phyloP scores from a whole-genome alignment of 192 early-diverging fungal species.

The Coemansia sp. region DNA sequence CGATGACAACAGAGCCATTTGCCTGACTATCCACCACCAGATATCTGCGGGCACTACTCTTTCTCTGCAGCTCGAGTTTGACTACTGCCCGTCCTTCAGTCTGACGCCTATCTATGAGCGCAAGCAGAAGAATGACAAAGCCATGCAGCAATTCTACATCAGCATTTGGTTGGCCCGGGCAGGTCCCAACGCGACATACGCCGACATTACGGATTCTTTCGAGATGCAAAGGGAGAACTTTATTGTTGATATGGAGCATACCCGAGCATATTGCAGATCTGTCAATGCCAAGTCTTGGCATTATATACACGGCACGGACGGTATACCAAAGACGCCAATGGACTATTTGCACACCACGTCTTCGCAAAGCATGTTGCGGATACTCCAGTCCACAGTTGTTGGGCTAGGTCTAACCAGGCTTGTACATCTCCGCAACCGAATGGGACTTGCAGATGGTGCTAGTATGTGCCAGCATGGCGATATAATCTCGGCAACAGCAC shows the following conservation, averaged over 20 bases:
- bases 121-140: neutral
- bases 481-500: constrained; percentile 63
- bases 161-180: neutral
- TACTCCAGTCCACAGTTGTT: constrained; percentile 79
- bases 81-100: neutral
- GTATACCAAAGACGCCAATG: too few relatives aligned
- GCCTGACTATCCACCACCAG: neutral
- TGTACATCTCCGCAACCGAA: constrained; percentile 83
- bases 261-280: too few relatives aligned
- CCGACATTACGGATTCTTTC: too few relatives aligned
- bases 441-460: constrained; percentile 62
- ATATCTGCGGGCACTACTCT: neutral
- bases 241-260: too few relatives aligned
- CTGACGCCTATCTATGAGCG: neutral
- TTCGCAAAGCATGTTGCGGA: constrained; percentile 71
- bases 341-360: constrained; percentile 76
- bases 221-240: too few relatives aligned
- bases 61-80: neutral
- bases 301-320: too few relatives aligned
- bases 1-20: neutral
- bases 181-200: too few relatives aligned
- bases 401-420: constrained; percentile 77
- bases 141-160: neutral
- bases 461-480: constrained; percentile 65
- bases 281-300: too few relatives aligned